phyloP scores from a whole-genome alignment of 2,329 filamentous ascomycete genomes.

The Rutstroemia sp. region DNA sequence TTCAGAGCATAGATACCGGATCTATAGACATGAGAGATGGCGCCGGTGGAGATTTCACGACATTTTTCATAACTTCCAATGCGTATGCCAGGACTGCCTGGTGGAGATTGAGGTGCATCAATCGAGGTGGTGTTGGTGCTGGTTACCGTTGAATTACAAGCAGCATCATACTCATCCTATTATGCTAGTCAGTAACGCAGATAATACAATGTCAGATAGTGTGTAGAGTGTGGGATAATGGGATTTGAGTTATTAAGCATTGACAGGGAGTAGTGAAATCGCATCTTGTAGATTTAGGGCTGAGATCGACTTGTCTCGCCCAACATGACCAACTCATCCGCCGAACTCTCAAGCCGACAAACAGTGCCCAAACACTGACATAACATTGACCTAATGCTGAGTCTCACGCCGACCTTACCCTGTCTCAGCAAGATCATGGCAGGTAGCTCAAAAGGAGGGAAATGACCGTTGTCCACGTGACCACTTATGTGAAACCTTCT shows the following conservation, averaged over 20 bases:
- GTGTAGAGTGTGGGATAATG: no score
- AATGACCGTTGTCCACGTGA: neutral
- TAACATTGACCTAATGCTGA: no score
- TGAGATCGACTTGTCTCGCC: no score
- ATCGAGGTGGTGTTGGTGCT: conserved; percentile 19
- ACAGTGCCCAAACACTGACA: no score
- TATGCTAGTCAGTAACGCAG: neutral
- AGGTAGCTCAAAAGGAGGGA: neutral
- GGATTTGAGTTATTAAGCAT: no score
- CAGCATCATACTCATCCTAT: conserved; percentile 45
- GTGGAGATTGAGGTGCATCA: conserved; percentile 7
- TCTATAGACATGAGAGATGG: conserved; percentile 80
- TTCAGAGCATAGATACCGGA: conserved; percentile 60
- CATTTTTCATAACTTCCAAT: conserved; percentile 51
- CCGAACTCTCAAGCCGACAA: no score
- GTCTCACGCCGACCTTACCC: no score
- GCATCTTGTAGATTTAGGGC: no score
- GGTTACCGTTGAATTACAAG: conserved; percentile 32
- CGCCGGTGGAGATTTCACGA: conserved; percentile 52
- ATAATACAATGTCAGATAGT: no score
- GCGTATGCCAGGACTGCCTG: conserved; percentile 32
- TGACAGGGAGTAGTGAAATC: no score
- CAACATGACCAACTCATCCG: no score
- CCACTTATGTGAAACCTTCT: neutral
- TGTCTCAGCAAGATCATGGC: neutral